Conservation (phyloP, 164 flowering plant species). For the Chimonanthus praecox region DNA sequence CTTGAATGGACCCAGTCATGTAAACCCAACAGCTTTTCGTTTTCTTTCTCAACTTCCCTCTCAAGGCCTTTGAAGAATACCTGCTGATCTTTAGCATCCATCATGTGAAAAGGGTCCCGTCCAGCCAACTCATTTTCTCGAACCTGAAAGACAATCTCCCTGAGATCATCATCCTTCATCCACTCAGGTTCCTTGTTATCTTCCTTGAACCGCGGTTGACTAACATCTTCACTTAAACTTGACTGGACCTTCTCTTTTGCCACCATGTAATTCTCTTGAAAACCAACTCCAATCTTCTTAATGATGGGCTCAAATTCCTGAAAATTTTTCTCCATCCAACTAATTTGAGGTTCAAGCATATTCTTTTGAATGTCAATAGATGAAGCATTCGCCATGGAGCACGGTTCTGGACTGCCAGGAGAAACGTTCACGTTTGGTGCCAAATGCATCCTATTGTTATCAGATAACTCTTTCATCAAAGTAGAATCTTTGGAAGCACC, state of each 20-base stretch:
- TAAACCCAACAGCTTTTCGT: slow-evolving; percentile 44
- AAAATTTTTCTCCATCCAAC: slow-evolving; percentile 75
- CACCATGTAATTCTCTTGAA: slow-evolving; percentile 53
- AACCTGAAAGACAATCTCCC: slow-evolving; percentile 80
- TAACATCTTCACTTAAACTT: slow-evolving; percentile 19
- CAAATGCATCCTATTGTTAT: slow-evolving; percentile 4
- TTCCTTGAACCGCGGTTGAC: slow-evolving; percentile 20
- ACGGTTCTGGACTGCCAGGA: slow-evolving; percentile 3
- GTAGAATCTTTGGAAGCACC: slow-evolving; percentile 13
- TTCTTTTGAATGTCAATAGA: slow-evolving; percentile 7
- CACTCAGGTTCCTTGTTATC: slow-evolving; percentile 65
- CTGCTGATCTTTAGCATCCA: slow-evolving; percentile 63
- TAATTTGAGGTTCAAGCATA: slow-evolving; percentile 25
- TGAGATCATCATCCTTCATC: slow-evolving; percentile 81
- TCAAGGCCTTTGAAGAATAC: slow-evolving; percentile 82
- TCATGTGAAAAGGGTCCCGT: slow-evolving; percentile 70
- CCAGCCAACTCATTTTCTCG: slow-evolving; percentile 86
- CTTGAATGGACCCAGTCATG: slow-evolving; percentile 81
- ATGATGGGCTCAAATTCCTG: slow-evolving; percentile 62
- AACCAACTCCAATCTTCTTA: slow-evolving; percentile 63
- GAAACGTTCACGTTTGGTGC: slow-evolving; percentile 6
- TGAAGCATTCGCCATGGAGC: not conserved
- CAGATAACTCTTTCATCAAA: slow-evolving; percentile 7
- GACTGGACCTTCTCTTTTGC: slow-evolving; percentile 52
- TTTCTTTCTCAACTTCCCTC: slow-evolving; percentile 65